phyloP scores from a whole-genome alignment of 352 stramenopile species.

The Phytophthora boehmeriae region DNA sequence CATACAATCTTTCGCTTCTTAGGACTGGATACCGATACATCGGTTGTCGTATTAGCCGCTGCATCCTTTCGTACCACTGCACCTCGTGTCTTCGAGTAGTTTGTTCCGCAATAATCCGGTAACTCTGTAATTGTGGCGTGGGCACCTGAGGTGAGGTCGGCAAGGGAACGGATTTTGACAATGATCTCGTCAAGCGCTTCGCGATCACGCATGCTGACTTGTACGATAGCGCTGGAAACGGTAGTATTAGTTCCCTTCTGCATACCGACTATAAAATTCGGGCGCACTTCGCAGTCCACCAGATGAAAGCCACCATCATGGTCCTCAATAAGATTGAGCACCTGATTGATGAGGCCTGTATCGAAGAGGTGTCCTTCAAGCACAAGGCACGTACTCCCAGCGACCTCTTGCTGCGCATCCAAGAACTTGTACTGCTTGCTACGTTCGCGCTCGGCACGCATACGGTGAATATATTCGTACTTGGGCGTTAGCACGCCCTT shows the following conservation, averaged over 20 bases:
- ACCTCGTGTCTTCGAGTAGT: slow-evolving; percentile 77
- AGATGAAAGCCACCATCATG: slow-evolving; percentile 90
- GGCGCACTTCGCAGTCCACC: slow-evolving; percentile 90
- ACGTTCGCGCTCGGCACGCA: slow-evolving; percentile 86
- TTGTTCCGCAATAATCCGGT: slow-evolving; percentile 74
- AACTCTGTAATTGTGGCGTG: slow-evolving; percentile 86
- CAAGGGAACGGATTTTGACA: slow-evolving; percentile 84
- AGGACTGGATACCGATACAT: slow-evolving; percentile 54
- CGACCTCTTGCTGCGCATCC: slow-evolving; percentile 71
- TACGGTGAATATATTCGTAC: slow-evolving; percentile 93
- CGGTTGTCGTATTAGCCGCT: slow-evolving; percentile 36
- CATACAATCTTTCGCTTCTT: slow-evolving; percentile 88
- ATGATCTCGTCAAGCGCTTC: slow-evolving; percentile 87
- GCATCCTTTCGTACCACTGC: slow-evolving; percentile 56
- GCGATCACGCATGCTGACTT: slow-evolving; percentile 78
- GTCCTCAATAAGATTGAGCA: slow-evolving; percentile 94
- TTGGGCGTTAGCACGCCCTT: slow-evolving; percentile 86
- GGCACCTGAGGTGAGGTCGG: slow-evolving; percentile 83
- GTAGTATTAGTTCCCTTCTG: slow-evolving; percentile 26
- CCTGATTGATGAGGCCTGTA: slow-evolving; percentile 95
- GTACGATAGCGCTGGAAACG: slow-evolving; percentile 79
- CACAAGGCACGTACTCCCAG: slow-evolving; percentile 78
- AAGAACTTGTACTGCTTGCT: slow-evolving; percentile 71
- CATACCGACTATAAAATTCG: slow-evolving; percentile 60
- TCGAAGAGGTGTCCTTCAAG: slow-evolving; percentile 96